Evolutionary conservation across 1,284 basidiomycete species (phyloP), one percentile per base, ranked within the genome.

Genomic region (Cryptococcus depauperatus): DNA sequence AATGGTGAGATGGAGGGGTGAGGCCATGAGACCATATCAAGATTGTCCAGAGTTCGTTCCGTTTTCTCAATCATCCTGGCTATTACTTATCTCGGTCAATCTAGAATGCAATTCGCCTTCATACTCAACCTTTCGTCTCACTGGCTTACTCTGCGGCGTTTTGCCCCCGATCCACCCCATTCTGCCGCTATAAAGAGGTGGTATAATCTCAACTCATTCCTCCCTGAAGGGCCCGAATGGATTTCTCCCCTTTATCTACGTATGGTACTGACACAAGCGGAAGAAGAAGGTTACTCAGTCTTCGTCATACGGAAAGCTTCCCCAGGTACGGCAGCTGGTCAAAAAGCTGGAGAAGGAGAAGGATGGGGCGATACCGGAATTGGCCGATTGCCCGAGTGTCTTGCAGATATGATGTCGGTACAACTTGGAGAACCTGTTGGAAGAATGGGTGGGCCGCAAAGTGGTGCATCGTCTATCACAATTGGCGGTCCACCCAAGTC

Each of bases 181-280:
- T 4, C 37, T 4, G 21, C 51, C 10, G 69, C 54, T 71, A 75
- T 41, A 54, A 72, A 72, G 68, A 37, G 81, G 74, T 95, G 89
- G 87, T 95, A 88, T 73, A 91, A 93, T 68, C 76, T 96, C 21
- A 88, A 95, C 65, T 91, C 87, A 8, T 84, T 79, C 61, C 74
- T 82, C 14, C 53, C 74, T 19, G 60, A 71, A 10, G 57, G 55
- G 3, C 88, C 91, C 5, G 80, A 87, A 66, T 89, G 87, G 84
- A 78, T 96, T 35, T 78, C 84, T 21, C 82, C 80, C 51, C 79
- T 81, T 1, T 91, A 89, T 68, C 78, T 96, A 3, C 80, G 81
- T 43, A 83, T 93, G 80, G 80, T 88, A 35, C 72, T 96, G 32
- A 80, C 85, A 46, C 86, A 93, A 69, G 85, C 88, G 13, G 90